Evolutionary conservation across 768 basidiomycete species (phyloP), one percentile per base, ranked within the genome.

Genomic region (Pisolithus microcarpus): DNA sequence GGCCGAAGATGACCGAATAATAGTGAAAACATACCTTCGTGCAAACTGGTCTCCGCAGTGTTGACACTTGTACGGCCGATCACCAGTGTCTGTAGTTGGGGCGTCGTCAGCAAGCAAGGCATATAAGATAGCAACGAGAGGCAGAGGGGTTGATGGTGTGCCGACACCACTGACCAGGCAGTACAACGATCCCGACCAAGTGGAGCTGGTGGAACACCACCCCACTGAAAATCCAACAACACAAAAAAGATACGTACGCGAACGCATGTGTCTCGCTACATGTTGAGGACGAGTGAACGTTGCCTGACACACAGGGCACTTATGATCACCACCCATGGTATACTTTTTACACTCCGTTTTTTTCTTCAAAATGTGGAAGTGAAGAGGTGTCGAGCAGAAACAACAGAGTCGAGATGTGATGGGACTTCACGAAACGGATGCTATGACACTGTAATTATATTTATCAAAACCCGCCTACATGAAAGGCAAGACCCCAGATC

Each of bases 41-140:
- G 90, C 90, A 62, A 92, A 92, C 69, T 91, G 88, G 72, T 92
- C 90, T 36, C 89, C 89, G 66, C 90, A 92, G 56, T 83, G 78
- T 61, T 84, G 83, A 59, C 90, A 92, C 62, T 88, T 89, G 75
- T 92, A 92, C 8, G 90, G 90, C 40, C 90, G 76, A 73, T 91
- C 89, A 51, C 89, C 89, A 37, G 89, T 91, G 69, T 92, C 89
- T 91, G 70, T 43, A 26, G 50, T 34, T 34, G 34, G 34, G 34
- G 34, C 34, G 43, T 6, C 15, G 53, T 50, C 6, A 39, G 44
- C 45, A 42, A 43, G 47, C 28, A 50, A 44, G 50, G 50, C 43
- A 50, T n/a, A 52, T 46, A n/a, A 26, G 30, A 49, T 23, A 51
- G 51, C 50, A 49, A 52, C 53, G 24, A 50, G 56, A 49, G 44